Conservation (phyloP, 2,329 filamentous ascomycete species). For the Penicillium sp. region DNA sequence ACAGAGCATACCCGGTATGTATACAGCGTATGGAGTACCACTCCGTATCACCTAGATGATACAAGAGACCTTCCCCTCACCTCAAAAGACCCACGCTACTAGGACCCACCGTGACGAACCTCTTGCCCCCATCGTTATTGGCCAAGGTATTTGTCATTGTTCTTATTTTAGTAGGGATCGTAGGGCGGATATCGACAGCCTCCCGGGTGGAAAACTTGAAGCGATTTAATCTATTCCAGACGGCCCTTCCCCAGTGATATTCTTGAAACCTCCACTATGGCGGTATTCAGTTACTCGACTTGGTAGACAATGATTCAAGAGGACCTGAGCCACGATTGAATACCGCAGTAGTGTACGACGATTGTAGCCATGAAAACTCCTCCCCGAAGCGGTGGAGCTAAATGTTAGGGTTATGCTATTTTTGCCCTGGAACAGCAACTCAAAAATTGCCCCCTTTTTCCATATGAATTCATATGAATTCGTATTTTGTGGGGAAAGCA, state of each 20-base stretch:
- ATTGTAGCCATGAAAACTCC: neutral
- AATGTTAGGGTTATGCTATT: constrained; percentile 3
- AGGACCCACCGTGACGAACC: constrained; percentile 21
- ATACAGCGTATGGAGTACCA: neutral
- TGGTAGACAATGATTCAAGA: neutral
- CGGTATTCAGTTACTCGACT: neutral
- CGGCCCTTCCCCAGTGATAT: neutral
- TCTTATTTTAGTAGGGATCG: constrained; percentile 23
- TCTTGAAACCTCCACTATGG: neutral
- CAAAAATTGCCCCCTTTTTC: neutral
- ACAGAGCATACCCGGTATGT: neutral
- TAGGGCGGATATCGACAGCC: constrained; percentile 21
- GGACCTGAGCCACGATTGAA: neutral
- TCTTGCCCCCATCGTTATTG: constrained; percentile 17
- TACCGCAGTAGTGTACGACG: too few relatives aligned
- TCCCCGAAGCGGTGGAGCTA: neutral
- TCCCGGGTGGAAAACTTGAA: constrained; percentile 8
- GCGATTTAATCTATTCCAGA: constrained; percentile 28
- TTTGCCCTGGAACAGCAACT: neutral
- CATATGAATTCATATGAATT: neutral
- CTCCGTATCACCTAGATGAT: neutral
- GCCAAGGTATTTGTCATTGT: constrained; percentile 32
- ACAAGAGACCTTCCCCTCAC: neutral
- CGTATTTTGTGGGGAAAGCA: constrained; percentile 1
- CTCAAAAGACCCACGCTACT: neutral